Evolutionary conservation across 306 rosid species (phyloP), one percentile per base, ranked within the genome.

Genomic region (Vigna reflexopilosa): DNA sequence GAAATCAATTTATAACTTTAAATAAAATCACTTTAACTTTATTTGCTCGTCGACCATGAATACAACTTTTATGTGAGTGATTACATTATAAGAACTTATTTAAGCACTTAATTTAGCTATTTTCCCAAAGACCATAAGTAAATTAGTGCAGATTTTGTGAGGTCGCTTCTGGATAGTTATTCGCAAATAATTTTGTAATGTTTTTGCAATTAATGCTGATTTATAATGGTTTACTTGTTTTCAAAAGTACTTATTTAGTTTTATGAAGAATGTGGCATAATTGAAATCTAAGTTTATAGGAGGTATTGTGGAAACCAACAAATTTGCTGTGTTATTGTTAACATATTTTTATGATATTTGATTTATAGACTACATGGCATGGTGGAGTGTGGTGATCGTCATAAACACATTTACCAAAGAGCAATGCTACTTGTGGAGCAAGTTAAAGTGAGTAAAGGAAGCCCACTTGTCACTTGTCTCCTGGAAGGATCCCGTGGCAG

Each of bases 401-500:
- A 93, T 80, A 83, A 87, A 83, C 94, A 93, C 82, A 90, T 93
- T 67, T 86, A 86, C 83, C 89, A 90, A 83, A 91, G 94, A 79
- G 93, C 96, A 75, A 87, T 93, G 89, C 83, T 88, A 70, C 89
- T 96, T 76, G 98, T 89, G 85, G 97, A 91, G 85, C 97, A 96
- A 87, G 99, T 96, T 80, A 93, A 90, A 90, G 93, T 90, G 80
- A 96, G 99, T 81, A 84, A 86, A 83, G 97, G 97, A 90, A 93
- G 98, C 84, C 96, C 99, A 4, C 90, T 96, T 73, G 90, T 93
- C 81, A 88, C 96, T 54, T 89, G 98, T 84, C 99, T 96, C 84
- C 88, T 96, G 70, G 99, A 93, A 89, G 99, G 99, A 59, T 88
- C 93, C 16, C 88, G 93, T 73, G 98, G 99, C 91, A 96, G 98